A percentile compares a stretch with the other conserved stretches of the same genome.
Evolutionary conservation across 306 rosid genomes (phyloP).

Genomic region (Clitoria ternatea): DNA sequence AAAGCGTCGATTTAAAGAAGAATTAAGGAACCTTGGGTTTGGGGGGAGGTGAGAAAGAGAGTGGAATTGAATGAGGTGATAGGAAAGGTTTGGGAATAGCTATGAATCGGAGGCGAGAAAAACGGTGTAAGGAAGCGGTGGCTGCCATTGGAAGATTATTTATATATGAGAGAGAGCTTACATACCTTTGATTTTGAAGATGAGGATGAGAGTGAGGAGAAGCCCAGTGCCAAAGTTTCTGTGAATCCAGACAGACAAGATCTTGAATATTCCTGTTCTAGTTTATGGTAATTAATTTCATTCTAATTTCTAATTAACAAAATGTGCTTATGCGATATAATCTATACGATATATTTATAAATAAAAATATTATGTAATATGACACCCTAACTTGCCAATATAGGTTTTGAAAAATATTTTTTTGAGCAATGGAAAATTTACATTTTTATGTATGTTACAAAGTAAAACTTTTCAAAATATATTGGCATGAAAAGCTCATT

Average conservation of each 20-base stretch:
- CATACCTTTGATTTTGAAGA: slow-evolving; percentile 14
- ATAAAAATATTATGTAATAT: too few species aligned
- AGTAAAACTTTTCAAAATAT: too few species aligned
- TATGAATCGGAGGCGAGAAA: slow-evolving; percentile 42
- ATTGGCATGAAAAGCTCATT: too few species aligned
- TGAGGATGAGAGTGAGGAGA: neutral
- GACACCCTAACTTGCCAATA: too few species aligned
- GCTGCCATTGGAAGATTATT: slow-evolving; percentile 38
- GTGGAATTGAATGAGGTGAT: slow-evolving; percentile 25
- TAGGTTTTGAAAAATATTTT: too few species aligned
- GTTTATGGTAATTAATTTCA: too few species aligned
- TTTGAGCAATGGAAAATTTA: too few species aligned
- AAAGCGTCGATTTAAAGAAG: neutral
- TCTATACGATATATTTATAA: too few species aligned
- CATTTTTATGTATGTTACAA: too few species aligned
- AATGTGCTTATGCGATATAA: too few species aligned
- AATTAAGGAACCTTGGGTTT: slow-evolving; percentile 48
- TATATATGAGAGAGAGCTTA: neutral
- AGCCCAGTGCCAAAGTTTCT: neutral
- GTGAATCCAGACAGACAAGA: neutral
- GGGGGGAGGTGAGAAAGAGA: slow-evolving; percentile 24
- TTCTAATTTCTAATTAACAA: too few species aligned
- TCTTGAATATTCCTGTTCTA: too few species aligned
- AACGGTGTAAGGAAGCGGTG: slow-evolving; percentile 32
- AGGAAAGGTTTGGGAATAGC: slow-evolving; percentile 16